Conservation (phyloP, 768 basidiomycete species). For the Mycena polygramma region DNA sequence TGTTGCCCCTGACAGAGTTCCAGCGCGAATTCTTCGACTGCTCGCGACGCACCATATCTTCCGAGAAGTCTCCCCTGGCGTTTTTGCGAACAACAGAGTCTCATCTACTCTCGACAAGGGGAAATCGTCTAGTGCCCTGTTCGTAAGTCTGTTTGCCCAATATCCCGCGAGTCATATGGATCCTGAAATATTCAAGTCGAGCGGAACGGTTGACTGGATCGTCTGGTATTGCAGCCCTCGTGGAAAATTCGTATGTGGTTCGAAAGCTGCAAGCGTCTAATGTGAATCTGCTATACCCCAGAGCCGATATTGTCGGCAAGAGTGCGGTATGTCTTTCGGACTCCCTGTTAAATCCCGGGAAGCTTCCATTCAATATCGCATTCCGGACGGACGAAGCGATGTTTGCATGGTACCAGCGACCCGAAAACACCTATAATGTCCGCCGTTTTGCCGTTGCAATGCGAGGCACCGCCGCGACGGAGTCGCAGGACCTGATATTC, state of each 20-base stretch:
- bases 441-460: conserved; percentile 19
- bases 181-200: conserved; percentile 4
- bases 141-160: conserved; percentile 21
- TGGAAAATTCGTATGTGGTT: conserved; percentile 30
- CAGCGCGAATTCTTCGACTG: conserved; percentile 47
- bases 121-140: conserved; percentile 37
- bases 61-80: conserved; percentile 45
- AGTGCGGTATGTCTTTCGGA: conserved; percentile 11
- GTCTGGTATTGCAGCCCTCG: conserved; percentile 31
- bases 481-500: conserved; percentile 20
- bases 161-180: neutral
- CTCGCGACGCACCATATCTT: conserved; percentile 52
- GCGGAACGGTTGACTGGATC: conserved; percentile 27
- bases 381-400: neutral
- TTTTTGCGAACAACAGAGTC: conserved; percentile 49
- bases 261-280: neutral
- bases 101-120: conserved; percentile 47
- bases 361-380: conserved; percentile 4
- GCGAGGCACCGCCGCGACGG: conserved; percentile 25
- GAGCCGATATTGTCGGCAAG: conserved; percentile 37
- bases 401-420: conserved; percentile 8
- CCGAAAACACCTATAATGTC: conserved; percentile 7
- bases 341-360: neutral
- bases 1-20: no score
- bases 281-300: neutral